Base-by-base conservation (phyloP, 2,329 filamentous ascomycete genomes). In the Amauroascus verrucosus region DNA sequence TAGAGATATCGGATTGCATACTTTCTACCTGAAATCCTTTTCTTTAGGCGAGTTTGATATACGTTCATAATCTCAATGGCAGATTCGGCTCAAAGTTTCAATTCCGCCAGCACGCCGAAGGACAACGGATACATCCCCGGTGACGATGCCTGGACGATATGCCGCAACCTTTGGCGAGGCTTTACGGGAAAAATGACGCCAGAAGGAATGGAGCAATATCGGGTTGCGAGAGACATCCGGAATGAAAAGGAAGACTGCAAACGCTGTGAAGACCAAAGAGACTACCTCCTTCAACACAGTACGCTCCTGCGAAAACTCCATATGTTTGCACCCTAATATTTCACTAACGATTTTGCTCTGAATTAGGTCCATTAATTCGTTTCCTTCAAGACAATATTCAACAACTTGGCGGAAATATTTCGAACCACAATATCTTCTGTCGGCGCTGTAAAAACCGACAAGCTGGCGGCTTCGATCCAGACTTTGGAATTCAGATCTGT, bases 401-500 rank as follows among this genome's bases (percentile, higher is more conserved):
- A 54, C 81, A 84, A 60, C 80, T 97, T 32, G 88, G 89, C 67
- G 89, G 88, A 48, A 74, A 81, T 48, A 75, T 98, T 48, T 82
- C 86, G 63, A 72, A 72, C 7, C 72, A 76, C 59, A 96, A 94
- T 65, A 86, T 98, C 55, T 77, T 84, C 41, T 98, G 93, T 67
- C 78, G 83, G 24, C 81, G 88, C 55, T 98, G 93, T 66, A 83
- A 81, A 18, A 75, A 79, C 49, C 76, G 84, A 46, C 82, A 85
- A 65, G 79, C 79, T 32, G 93, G 91, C 24, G 93, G 93, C 0
- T 97, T 97, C 67, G 84, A 85, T 67, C 83, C 89, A 0, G 78
- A 85, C 48, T 86, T 89, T 66, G 93, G 93, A 35, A 96, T 98
- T 58, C 67, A 94, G 64, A 77, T 98, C 20, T 98, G 93, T 71